phyloP scores from a whole-genome alignment of 805 yeast genomes.

The Cephaloascus albidus region DNA sequence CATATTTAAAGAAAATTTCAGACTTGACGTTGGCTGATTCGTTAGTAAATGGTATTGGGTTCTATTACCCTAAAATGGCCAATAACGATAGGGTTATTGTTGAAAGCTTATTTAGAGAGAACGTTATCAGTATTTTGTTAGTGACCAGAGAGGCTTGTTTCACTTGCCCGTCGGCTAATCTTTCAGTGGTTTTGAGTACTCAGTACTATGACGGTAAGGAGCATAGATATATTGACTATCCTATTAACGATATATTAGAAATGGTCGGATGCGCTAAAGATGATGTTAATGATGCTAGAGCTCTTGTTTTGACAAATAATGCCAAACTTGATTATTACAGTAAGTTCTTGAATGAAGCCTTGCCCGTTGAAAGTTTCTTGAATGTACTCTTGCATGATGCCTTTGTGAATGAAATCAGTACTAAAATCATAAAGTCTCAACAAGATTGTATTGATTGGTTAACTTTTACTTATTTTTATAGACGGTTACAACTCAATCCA shows the following conservation, averaged over 20 bases:
- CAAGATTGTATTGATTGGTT: constrained; percentile 92
- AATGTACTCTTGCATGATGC: constrained; percentile 53
- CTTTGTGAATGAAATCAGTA: constrained; percentile 65
- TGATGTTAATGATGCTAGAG: constrained; percentile 18
- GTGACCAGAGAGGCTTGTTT: constrained; percentile 50
- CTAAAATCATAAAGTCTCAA: constrained; percentile 49
- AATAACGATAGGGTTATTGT: constrained; percentile 44
- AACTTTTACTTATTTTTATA: constrained; percentile 73
- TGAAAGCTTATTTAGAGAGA: constrained; percentile 38
- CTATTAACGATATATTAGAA: constrained; percentile 53
- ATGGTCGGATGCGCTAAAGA: constrained; percentile 43
- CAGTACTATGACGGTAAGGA: constrained; percentile 65
- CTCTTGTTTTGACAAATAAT: constrained; percentile 46
- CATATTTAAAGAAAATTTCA: constrained; percentile 29
- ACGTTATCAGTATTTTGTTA: constrained; percentile 46
- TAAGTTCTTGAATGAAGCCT: constrained; percentile 60
- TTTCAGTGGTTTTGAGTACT: constrained; percentile 63
- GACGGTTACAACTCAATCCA: constrained; percentile 76
- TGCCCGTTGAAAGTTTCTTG: constrained; percentile 79
- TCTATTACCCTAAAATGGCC: constrained; percentile 49
- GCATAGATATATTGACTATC: constrained; percentile 59
- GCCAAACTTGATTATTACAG: constrained; percentile 54
- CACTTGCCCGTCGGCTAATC: constrained; percentile 40
- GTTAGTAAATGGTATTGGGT: constrained; percentile 55
- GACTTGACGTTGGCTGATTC: constrained; percentile 38